Conservation (phyloP, 345 rosid genomes). For the Lumnitzera racemosa region DNA sequence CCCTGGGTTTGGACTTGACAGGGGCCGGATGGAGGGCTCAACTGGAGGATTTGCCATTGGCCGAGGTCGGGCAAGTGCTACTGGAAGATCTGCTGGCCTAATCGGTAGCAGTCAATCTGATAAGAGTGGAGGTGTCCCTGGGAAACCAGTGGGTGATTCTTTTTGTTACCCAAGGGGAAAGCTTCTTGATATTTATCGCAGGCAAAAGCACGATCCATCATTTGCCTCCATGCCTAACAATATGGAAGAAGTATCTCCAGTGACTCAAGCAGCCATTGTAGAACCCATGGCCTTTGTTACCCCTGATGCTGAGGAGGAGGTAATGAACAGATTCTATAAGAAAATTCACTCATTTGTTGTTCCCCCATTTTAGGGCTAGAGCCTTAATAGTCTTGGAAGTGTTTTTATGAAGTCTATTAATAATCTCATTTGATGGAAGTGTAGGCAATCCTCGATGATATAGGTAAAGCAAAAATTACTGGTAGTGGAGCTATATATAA, state of each 20-base stretch:
- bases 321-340: slow-evolving; percentile 12
- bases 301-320: slow-evolving; percentile 77
- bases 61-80: slow-evolving; percentile 55
- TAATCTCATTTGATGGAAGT: not conserved
- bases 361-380: not conserved
- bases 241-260: slow-evolving; percentile 46
- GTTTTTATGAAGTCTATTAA: no score
- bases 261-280: slow-evolving; percentile 26
- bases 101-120: slow-evolving; percentile 18
- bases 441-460: slow-evolving; percentile 48
- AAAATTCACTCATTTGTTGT: not conserved
- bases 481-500: slow-evolving; percentile 43
- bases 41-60: slow-evolving; percentile 61
- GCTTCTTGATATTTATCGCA: slow-evolving; percentile 64
- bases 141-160: slow-evolving; percentile 29
- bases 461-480: slow-evolving; percentile 63
- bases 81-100: slow-evolving; percentile 29
- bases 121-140: slow-evolving; percentile 29
- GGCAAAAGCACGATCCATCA: slow-evolving; percentile 27
- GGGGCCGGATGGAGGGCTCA: slow-evolving; percentile 57
- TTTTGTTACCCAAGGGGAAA: slow-evolving; percentile 72
- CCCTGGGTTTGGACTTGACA: slow-evolving; percentile 76
- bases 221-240: slow-evolving; percentile 34
- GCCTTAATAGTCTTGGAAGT: not conserved
- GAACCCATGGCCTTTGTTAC: slow-evolving; percentile 72